These are phyloP conservation scores for Claviceps monticola DNA, from an alignment of 2,329 filamentous ascomycete genomes.

Conservation along the genomic window DNA sequence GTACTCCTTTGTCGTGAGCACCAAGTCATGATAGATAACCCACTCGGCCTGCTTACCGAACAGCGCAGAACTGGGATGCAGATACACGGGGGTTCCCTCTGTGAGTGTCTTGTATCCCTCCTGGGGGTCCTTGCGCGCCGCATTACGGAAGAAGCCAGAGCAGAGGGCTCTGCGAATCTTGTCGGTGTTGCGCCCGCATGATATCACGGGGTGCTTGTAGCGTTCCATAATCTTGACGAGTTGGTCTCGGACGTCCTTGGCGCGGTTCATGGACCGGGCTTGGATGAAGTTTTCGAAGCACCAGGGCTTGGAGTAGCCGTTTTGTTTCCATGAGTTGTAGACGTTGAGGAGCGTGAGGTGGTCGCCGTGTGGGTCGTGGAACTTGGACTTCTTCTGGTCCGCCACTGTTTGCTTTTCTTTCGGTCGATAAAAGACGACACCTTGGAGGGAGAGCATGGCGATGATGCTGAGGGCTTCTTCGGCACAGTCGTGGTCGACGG, in stretches of 20 bases:
- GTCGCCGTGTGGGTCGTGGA: constrained; percentile 88
- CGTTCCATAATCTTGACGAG: constrained; percentile 87
- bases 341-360: constrained; percentile 92
- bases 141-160: constrained; percentile 89
- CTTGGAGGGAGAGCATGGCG: constrained; percentile 78
- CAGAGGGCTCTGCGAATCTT: constrained; percentile 83
- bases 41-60: constrained; percentile 96
- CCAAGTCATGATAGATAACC: constrained; percentile 84
- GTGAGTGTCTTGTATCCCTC: constrained; percentile 97
- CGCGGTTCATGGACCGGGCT: constrained; percentile 73
- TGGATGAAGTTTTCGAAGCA: constrained; percentile 98
- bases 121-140: constrained; percentile 84
- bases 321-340: constrained; percentile 91
- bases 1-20: constrained; percentile 93
- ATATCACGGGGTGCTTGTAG: constrained; percentile 69
- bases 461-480: constrained; percentile 93
- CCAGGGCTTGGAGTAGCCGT: constrained; percentile 73
- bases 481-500: constrained; percentile 75
- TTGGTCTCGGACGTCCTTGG: constrained; percentile 85
- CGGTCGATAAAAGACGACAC: constrained; percentile 84
- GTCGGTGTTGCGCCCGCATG: constrained; percentile 76
- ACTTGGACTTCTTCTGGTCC: constrained; percentile 95
- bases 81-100: constrained; percentile 85
- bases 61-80: constrained; percentile 81
- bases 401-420: constrained; percentile 96